A percentile compares a stretch with the other conserved stretches of the same genome.
Evolutionary conservation across 1,139 yeast species (phyloP).

Genomic region (Zygosaccharomyces sapae): DNA sequence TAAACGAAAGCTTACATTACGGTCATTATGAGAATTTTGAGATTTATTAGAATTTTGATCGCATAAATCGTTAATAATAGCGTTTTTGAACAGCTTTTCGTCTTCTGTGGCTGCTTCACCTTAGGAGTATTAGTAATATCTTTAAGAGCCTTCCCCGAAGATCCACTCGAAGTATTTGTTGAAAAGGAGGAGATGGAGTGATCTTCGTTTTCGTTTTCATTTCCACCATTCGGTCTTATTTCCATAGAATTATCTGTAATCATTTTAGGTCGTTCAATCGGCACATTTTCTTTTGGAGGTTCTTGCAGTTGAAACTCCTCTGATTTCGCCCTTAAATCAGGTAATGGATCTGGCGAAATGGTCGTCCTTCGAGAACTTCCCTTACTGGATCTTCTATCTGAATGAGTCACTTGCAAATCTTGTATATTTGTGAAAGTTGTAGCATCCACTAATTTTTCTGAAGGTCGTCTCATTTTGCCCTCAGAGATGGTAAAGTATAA

Average conservation of each 20-base stretch:
- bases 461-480: conserved; percentile 68
- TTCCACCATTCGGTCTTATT: background rate
- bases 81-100: conserved; percentile 29
- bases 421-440: conserved; percentile 33
- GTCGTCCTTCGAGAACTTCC: conserved; percentile 1
- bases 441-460: conserved; percentile 59
- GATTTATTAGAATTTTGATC: conserved; percentile 23
- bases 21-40: conserved; percentile 6
- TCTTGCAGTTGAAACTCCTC: background rate
- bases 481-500: conserved; percentile 64
- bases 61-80: conserved; percentile 30
- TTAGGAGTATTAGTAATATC: conserved; percentile 27
- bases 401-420: conserved; percentile 29
- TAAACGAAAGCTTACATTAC: conserved; percentile 24
- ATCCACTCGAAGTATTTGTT: background rate
- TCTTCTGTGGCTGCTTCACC: conserved; percentile 11
- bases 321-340: background rate
- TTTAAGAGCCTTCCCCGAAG: conserved; percentile 13
- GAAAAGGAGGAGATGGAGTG: background rate
- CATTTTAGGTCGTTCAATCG: background rate
- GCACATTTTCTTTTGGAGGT: background rate
- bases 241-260: background rate
- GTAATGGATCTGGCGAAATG: conserved; percentile 1
- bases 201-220: background rate
- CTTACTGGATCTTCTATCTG: conserved; percentile 8